A percentile compares a stretch with the other conserved stretches of the same genome.
Evolutionary conservation across 805 yeast species (phyloP).

Genomic region (Saccharomycopsis malanga): DNA sequence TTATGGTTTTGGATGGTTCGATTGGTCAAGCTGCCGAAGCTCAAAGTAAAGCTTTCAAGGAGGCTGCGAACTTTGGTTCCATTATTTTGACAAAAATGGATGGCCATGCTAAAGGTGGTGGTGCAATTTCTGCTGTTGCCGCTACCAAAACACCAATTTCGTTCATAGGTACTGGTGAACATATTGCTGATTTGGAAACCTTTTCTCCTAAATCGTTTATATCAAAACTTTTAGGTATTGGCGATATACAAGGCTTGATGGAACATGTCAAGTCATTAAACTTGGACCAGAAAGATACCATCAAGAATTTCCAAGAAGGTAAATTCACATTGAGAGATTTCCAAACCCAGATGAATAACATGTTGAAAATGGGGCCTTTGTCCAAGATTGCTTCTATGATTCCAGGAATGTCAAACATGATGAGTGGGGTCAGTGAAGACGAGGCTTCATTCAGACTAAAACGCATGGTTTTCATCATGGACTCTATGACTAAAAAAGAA

Average conservation of each 20-base stretch:
- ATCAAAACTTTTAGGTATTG: slow-evolving; percentile 89
- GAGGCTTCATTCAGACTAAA: slow-evolving; percentile 82
- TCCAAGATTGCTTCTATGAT: slow-evolving; percentile 93
- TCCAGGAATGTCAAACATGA: slow-evolving; percentile 84
- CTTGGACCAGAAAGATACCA: slow-evolving; percentile 81
- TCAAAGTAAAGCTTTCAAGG: slow-evolving; percentile 91
- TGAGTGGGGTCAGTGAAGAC: slow-evolving; percentile 85
- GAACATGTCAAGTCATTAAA: slow-evolving; percentile 88
- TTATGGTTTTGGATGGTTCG: slow-evolving; percentile 95
- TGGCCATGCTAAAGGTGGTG: slow-evolving; percentile 99
- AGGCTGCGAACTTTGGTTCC: slow-evolving; percentile 88
- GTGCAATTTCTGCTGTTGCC: slow-evolving; percentile 98
- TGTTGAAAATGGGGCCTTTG: slow-evolving; percentile 94
- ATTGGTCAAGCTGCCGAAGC: slow-evolving; percentile 98
- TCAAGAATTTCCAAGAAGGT: slow-evolving; percentile 91
- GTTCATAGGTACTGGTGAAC: slow-evolving; percentile 98
- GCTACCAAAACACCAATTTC: slow-evolving; percentile 92
- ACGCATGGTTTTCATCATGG: slow-evolving; percentile 85
- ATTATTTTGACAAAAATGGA: slow-evolving; percentile 94
- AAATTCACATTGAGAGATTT: slow-evolving; percentile 86
- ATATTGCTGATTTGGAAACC: slow-evolving; percentile 83
- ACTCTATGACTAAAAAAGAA: slow-evolving; percentile 91
- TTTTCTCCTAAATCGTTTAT: slow-evolving; percentile 86
- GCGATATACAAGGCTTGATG: slow-evolving; percentile 88
- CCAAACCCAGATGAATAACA: slow-evolving; percentile 90